Conservation (phyloP, 2,329 filamentous ascomycete species). For the Fusarium pseudograminearum region DNA sequence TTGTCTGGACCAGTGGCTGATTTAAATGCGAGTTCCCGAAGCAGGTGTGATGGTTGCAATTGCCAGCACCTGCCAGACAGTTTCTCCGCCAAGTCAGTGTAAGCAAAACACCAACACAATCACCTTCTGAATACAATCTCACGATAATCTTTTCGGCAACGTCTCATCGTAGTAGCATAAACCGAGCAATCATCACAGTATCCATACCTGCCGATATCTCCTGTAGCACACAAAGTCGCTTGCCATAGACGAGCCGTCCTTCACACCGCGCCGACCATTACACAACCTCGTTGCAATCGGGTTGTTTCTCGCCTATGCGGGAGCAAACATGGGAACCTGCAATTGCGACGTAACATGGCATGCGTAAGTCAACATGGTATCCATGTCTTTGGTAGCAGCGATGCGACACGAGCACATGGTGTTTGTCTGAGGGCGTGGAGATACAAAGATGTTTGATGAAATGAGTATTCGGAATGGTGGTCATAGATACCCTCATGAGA, state of each 20-base stretch:
- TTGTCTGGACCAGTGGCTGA: constrained; percentile 9
- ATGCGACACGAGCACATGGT: constrained; percentile 21
- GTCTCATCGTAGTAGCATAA: constrained; percentile 26
- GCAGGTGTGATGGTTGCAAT: constrained; percentile 7
- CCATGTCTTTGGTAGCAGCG: constrained; percentile 33
- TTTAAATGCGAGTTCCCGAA: constrained; percentile 1
- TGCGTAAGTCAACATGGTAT: not conserved
- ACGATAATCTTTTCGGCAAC: constrained; percentile 2
- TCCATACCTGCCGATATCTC: constrained; percentile 9
- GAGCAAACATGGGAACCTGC: constrained; percentile 36
- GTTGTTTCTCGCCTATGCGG: constrained; percentile 27
- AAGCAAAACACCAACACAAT: not conserved
- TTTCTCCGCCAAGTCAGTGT: constrained; percentile 14
- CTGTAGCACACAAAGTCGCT: constrained; percentile 16
- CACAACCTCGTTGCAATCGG: constrained; percentile 24
- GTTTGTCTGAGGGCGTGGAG: constrained; percentile 2
- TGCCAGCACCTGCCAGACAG: constrained; percentile 19
- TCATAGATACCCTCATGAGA: constrained; percentile 5
- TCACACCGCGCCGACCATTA: constrained; percentile 11
- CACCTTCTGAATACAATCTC: not conserved
- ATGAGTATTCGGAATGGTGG: not conserved
- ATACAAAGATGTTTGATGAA: not conserved
- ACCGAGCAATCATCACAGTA: not conserved
- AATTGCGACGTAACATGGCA: constrained; percentile 26
- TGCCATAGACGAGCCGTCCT: constrained; percentile 25